Evolutionary conservation across 352 stramenopile species (phyloP).

Genomic region (Pseudoperonospora humuli): DNA sequence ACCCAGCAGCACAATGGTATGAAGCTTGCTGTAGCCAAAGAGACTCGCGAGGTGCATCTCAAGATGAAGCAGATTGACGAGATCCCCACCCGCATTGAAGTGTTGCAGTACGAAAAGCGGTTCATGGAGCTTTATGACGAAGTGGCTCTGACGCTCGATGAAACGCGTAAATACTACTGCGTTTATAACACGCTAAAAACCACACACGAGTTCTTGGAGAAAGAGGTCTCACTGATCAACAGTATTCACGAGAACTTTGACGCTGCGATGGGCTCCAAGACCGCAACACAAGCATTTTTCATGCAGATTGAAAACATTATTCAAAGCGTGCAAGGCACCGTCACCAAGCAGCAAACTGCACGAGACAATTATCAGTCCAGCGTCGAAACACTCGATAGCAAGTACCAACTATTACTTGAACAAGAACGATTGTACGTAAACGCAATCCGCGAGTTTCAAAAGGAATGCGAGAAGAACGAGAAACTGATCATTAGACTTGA

Average conservation of each 20-base stretch:
- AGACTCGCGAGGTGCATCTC: constrained; percentile 49
- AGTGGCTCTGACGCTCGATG: constrained; percentile 81
- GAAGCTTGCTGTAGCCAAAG: constrained; percentile 40
- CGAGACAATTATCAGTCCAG: constrained; percentile 32
- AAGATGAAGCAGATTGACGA: constrained; percentile 76
- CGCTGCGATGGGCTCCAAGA: constrained; percentile 59
- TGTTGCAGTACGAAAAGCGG: constrained; percentile 88
- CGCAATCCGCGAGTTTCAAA: constrained; percentile 83
- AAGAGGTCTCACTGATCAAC: constrained; percentile 82
- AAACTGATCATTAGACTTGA: constrained; percentile 28
- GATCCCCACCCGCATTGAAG: constrained; percentile 72
- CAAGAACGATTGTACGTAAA: constrained; percentile 79
- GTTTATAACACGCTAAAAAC: constrained; percentile 85
- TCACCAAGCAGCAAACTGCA: constrained; percentile 45
- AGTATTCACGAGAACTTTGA: constrained; percentile 83
- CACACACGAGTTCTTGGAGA: constrained; percentile 73
- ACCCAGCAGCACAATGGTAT: constrained; percentile 60
- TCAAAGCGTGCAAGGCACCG: constrained; percentile 38
- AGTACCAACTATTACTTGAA: constrained; percentile 70
- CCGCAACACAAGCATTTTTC: constrained; percentile 66
- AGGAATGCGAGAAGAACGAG: constrained; percentile 85
- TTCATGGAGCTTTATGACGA: constrained; percentile 87
- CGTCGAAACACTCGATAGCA: constrained; percentile 63
- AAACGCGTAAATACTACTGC: constrained; percentile 85
- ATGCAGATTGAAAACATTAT: constrained; percentile 68